Base-by-base conservation (phyloP, 1,284 basidiomycete species). In the Heliocybe sulcata region DNA sequence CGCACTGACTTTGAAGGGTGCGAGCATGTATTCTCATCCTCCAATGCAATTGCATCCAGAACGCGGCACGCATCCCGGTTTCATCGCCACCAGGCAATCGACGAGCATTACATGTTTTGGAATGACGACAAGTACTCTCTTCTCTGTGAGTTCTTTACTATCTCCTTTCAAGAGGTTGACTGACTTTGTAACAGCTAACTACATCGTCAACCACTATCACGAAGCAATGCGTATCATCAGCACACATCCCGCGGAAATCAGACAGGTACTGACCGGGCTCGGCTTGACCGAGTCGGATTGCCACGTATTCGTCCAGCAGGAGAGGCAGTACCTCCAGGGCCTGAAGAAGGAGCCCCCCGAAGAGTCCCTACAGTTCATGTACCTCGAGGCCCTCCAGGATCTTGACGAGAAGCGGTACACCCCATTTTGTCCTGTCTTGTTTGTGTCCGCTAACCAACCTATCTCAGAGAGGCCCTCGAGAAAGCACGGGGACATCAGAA, bases 1-100 rank as follows among this genome's bases (percentile, higher is more conserved):
- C 55, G 67, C 2, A 68, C 69, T 52, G 68, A 70, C 52, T 59
- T 69, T 23, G 68, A 72, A 54, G 63, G 57, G 0, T 57, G 64
- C 26, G 69, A 72, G 53, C 62, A 63, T 2, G 45, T 68, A 2
- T 72, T 69, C 56, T 65, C 64, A 29, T 33, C 55, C 2, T 65
- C 64, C 8, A 71, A 71, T 56, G 53, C 48, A 10, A 61, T 70
- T 2, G 67, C 69, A 0, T n/a, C 54, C 0, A 49, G 64, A 33
- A 66, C 58, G 2, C 60, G 65, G 9, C 66, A 70, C 55, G 63
- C 64, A 0, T 65, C 67, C 0, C 10, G 54, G 1, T 71, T 64
- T 54, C 64, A 67, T 26, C 61, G 65, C 2, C 59, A 55, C 11
- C 58, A 64, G 11, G 50, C 60, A 16, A 68, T 71, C 14, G 58